phyloP scores from a whole-genome alignment of 2,329 filamentous ascomycete species.

The Torrubiellomyces zombiae region DNA sequence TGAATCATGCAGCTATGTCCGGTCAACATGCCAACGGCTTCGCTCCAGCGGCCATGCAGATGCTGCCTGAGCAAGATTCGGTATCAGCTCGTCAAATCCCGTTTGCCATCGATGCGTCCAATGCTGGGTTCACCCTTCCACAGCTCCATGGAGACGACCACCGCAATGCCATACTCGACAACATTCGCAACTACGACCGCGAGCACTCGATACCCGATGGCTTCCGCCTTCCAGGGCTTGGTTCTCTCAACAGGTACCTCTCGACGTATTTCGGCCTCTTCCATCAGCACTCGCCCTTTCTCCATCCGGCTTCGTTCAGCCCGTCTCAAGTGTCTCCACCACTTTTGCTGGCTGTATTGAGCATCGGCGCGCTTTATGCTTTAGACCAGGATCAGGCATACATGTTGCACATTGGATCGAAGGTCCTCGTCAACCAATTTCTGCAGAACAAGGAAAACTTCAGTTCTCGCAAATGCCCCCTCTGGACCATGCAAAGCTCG shows the following conservation, averaged over 20 bases:
- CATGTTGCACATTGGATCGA: conserved; percentile 92
- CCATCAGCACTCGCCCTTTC: conserved; percentile 88
- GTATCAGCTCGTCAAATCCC: conserved; percentile 57
- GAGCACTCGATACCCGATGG: conserved; percentile 73
- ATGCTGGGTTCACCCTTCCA: conserved; percentile 53
- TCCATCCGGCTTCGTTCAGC: conserved; percentile 83
- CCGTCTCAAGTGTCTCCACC: conserved; percentile 67
- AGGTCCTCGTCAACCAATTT: conserved; percentile 93
- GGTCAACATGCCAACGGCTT: conserved; percentile 44
- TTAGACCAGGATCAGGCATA: conserved; percentile 97
- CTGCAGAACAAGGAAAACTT: conserved; percentile 97
- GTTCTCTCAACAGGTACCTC: conserved; percentile 77
- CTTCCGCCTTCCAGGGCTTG: conserved; percentile 70
- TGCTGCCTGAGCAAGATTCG: conserved; percentile 51
- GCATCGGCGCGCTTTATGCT: conserved; percentile 88
- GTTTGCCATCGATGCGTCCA: conserved; percentile 48
- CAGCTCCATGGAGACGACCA: conserved; percentile 76
- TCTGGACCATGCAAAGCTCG: conserved; percentile 97
- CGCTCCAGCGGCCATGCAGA: conserved; percentile 52
- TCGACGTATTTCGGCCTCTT: conserved; percentile 95
- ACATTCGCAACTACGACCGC: conserved; percentile 64
- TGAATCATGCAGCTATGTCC: conserved; percentile 50
- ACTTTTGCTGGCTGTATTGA: conserved; percentile 74
- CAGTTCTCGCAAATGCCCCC: conserved; percentile 87
- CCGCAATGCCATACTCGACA: conserved; percentile 68